Evolutionary conservation across 805 yeast species (phyloP), one percentile per base, ranked within the genome.

Genomic region (Ogataea ramenticola): DNA sequence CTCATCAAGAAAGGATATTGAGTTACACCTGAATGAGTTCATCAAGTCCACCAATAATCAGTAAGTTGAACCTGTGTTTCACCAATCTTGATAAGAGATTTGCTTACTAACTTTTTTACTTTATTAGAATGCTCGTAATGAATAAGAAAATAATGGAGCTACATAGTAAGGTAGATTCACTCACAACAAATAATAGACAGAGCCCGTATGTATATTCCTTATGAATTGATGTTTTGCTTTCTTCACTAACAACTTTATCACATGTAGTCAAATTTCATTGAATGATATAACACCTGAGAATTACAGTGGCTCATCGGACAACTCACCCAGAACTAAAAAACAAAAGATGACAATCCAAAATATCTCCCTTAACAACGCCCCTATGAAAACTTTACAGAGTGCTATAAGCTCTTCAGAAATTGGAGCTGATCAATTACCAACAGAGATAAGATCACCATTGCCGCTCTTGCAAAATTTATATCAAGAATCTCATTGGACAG

Each of bases 321-420:
- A 26, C 34, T 27, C 36, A 16, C 31, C 31, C 19, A 22, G 19
- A 36, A 16, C 16, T 39, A 44, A 47, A 20, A 38, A 40, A 19
- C 43, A 40, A 16, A 40, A 39, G 26, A 47, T 49, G 36, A 46
- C 43, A 3, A 47, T 49, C 27, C 46, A 47, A 29, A 41, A 42
- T 31, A 49, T 49, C 5, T 39, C 46, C 3, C 47, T 49, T 9
- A 37, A 43, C 19, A 39, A 42, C 24, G 50, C 52, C 2, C 52
- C 52, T 10, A 49, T 49, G 43, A 40, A 41, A 11, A 49, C 52
- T 12, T 47, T 49, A 12, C 52, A 49, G 31, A 47, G 47, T 39
- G 46, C 39, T 7, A 42, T 45, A 40, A 46, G 33, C 31, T 40
- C 37, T 12, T 46, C 51, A 2, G 40, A 36, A 5, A 41, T 39